Evolutionary conservation across 1,284 basidiomycete genomes (phyloP), one percentile per base, ranked within the genome.

Genomic region (Rhodotorula sp.): DNA sequence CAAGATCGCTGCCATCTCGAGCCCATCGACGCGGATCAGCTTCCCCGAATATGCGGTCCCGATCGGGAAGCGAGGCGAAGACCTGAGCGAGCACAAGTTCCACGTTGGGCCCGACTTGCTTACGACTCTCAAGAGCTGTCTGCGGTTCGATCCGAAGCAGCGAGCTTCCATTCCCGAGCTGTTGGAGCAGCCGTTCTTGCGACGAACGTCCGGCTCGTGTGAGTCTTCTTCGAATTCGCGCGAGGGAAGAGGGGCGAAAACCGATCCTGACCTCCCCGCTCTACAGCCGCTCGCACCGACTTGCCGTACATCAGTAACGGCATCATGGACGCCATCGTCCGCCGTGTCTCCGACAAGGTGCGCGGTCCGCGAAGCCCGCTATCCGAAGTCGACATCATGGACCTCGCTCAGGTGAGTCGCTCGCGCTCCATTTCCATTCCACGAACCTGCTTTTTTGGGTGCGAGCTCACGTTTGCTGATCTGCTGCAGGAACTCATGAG

Each of bases 1-100:
- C 76, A 95, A 94, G 82, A 89, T 95, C 87, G 89, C 89, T 75
- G 89, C 89, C 12, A 95, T 95, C 72, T 89, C 91, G 7, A 89
- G 93, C 80, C 82, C 84, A 12, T 81, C 83, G 6, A 84, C 91
- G 76, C 80, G 83, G 44, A 94, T 95, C 73, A 86, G 89, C 17
- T 95, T 88, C 79, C 89, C 90, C 0, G 86, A 87, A 49, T 85
- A 85, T 42, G 82, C 88, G 0, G 81, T 84, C 20, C 89, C 89
- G 3, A 82, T 84, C 12, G 80, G 85, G 29, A 84, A 79, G 37
- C 86, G 85, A 60, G 85, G 85, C 49, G 85, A 85, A 78, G 84
- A 84, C 69, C 80, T 89, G 57, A 86, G 88, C 44, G 86, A 90
- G 72, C 80, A 88, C 61, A 87, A 85, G 78, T 83, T 84, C 68